Base-by-base conservation (phyloP, 2,329 filamentous ascomycete genomes). In the Septoria petroselini region DNA sequence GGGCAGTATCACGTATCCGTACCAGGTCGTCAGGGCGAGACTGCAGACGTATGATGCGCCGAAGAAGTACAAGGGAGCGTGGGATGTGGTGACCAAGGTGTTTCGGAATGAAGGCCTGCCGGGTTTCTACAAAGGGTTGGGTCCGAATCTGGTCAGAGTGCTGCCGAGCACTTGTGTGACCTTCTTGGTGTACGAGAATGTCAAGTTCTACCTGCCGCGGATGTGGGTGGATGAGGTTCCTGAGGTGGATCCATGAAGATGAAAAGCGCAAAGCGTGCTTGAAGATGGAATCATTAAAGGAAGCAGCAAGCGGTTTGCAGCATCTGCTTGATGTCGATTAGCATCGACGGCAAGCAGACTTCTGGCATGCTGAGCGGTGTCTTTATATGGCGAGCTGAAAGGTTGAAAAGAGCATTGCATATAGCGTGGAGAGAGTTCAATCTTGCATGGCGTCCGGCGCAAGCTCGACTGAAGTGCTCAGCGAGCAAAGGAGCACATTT, bases 121-220 rank as follows among this genome's bases (percentile, higher is more conserved):
- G 7, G 91, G 91, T 0, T 97, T 96, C 70, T 98, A 97, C 70
- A 88, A 91, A 58, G 93, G 93, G 1, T 74, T 97, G 50, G 82
- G 88, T 33, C 91, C 91, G 1, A 95, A 91, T 58, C 79, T 95
- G n/a, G 75, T 95, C 44, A 81, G 93, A 54, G 93, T 97, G 21
- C 76, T 98, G 69, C 93, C 93, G 3, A 91, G 90, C 25, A 97
- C 93, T 3, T 95, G 93, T 81, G 88, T 96, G 46, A 97, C 91
- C 1, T 97, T 98, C 67, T 71, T 98, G 62, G 91, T 97, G 18
- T 97, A 97, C 71, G 93, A 98, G 74, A 97, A 97, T 69, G 84
- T 86, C 52, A 90, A 86, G 71, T 82, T 80, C 58, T 84, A 88
- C 66, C 67, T 94, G 29, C 74, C 75, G 4, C 65, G 66, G 39